Evolutionary conservation across 75 land plant species (phyloP), one percentile per base, ranked within the genome.

Genomic region (Selaginella tamariscina): DNA sequence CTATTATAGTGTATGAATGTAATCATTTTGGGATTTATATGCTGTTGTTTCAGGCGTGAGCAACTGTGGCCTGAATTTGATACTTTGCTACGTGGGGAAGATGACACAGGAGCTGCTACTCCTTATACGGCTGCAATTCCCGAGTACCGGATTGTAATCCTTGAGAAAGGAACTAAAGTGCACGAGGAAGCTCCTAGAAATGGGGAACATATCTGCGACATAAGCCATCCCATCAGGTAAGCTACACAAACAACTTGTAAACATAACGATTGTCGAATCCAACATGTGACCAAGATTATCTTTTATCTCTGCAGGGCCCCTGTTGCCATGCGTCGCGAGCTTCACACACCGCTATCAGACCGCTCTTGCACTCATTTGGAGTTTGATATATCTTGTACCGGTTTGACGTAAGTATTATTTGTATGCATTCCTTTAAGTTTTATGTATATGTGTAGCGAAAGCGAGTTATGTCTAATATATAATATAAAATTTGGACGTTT

Each of bases 51-150:
- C 55, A 89, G 94, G 97, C 74, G 72, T 33, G 93, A 92, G 68
- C 77, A 75, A 55, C 32, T 92, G 29, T 88, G 89, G 97, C 89
- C 89, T 24, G 87, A 79, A 71, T 74, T 92, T 68, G 93, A 92
- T 75, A 63, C 49, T 56, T 68, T 92, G 30, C 84, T 92, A 29
- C 78, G 24, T 15, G 86, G 81, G 72, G 87, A 79, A 28, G 87
- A 84, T 75, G 62, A 59, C 2, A 39, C 49, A 5, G 62, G 26
- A 5, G 5, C 62, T 23, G 26, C 26, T 5, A 59, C 62, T 1
- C 83, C 87, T 59, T 59, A 59, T n/a, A 59, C 23, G 26, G 62
- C 62, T 27, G 26, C 62, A 23, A 59, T 59, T 59, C 26, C 62
- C 23, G 24, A 59, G 21, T 59, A 59, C 21, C 62, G 62, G 8